Evolutionary conservation across 495 filamentous ascomycete genomes (phyloP).

Genomic region (Xylaria cubensis): DNA sequence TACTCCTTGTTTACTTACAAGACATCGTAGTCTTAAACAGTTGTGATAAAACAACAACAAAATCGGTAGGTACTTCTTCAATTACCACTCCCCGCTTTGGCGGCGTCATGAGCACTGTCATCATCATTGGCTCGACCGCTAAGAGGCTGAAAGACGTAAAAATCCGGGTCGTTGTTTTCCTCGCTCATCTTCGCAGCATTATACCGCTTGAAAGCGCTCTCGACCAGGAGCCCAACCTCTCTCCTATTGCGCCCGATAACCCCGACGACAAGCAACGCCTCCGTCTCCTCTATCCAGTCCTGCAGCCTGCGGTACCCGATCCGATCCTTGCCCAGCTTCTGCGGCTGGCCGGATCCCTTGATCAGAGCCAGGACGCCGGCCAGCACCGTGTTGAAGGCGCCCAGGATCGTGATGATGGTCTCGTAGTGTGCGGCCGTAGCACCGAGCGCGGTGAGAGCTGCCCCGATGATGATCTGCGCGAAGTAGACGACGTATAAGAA

Average conservation of each 20-base stretch:
- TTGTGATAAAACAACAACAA: neutral
- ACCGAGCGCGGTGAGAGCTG: constrained; percentile 54
- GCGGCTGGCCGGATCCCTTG: constrained; percentile 52
- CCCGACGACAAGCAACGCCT: constrained; percentile 43
- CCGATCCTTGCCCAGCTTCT: constrained; percentile 48
- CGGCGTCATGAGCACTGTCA: neutral
- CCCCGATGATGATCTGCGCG: constrained; percentile 54
- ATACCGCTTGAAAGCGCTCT: constrained; percentile 53
- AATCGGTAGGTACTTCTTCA: neutral
- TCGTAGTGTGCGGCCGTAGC: constrained; percentile 47
- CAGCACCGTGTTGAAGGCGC: constrained; percentile 57
- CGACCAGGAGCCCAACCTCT: constrained; percentile 52
- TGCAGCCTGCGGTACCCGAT: constrained; percentile 51
- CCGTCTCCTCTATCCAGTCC: constrained; percentile 48
- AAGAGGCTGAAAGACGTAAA: constrained; percentile 40
- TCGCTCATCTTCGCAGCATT: constrained; percentile 52
- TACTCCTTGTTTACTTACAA: too few species aligned
- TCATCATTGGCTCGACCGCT: constrained; percentile 16
- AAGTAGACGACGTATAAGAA: constrained; percentile 49
- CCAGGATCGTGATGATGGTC: constrained; percentile 50
- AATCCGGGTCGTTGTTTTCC: constrained; percentile 53
- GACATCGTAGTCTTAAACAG: neutral
- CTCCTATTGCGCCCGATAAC: constrained; percentile 52
- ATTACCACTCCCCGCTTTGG: neutral
- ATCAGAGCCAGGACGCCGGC: constrained; percentile 56